These are phyloP conservation scores for Ogataea salicorniae DNA, from an alignment of 805 yeast species.

Conservation along the genomic window DNA sequence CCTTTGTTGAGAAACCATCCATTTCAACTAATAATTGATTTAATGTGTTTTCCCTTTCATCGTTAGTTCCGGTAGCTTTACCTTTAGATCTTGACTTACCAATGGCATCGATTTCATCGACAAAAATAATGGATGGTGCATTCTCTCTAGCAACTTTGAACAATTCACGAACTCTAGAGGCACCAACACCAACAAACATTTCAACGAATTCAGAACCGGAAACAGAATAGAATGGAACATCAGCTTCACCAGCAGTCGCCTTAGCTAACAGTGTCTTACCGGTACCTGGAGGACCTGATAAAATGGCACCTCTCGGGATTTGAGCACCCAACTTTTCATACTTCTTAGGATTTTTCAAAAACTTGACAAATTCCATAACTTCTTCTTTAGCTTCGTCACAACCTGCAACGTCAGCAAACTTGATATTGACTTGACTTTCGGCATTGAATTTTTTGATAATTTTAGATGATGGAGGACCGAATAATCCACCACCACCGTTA, in stretches of 20 bases:
- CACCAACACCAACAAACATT: conserved; percentile 97
- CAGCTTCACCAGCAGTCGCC: conserved; percentile 97
- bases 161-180: conserved; percentile 87
- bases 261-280: conserved; percentile 91
- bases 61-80: conserved; percentile 72
- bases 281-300: conserved; percentile 96
- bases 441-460: conserved; percentile 79
- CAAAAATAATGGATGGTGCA: conserved; percentile 87
- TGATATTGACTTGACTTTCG: conserved; percentile 75
- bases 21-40: conserved; percentile 90
- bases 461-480: conserved; percentile 59
- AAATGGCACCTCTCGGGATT: conserved; percentile 91
- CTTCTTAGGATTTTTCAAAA: conserved; percentile 76
- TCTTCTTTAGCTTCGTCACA: conserved; percentile 93
- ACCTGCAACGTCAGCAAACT: conserved; percentile 89
- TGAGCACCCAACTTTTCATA: conserved; percentile 89
- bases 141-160: conserved; percentile 84
- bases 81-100: conserved; percentile 73
- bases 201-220: conserved; percentile 96
- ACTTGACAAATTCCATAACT: conserved; percentile 91
- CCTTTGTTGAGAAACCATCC: conserved; percentile 89
- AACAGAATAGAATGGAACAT: conserved; percentile 86
- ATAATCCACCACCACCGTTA: conserved; percentile 52
- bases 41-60: conserved; percentile 89
- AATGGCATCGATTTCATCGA: conserved; percentile 94